Evolutionary conservation across 2,329 filamentous ascomycete genomes (phyloP).

Genomic region (Sporothrix brunneoviolacea): DNA sequence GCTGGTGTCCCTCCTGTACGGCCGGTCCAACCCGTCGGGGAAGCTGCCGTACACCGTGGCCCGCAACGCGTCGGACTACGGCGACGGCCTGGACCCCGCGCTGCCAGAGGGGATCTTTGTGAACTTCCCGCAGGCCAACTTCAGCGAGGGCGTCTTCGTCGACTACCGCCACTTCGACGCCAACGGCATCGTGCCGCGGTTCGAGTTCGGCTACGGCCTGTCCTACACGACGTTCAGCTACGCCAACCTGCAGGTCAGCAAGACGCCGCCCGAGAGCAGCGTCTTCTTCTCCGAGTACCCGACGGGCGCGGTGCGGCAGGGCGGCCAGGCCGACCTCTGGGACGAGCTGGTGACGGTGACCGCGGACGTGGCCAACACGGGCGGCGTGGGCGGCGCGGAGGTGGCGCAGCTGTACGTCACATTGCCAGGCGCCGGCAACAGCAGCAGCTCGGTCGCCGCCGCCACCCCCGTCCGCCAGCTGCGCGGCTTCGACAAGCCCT

Average conservation of each 20-base stretch:
- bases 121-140: slow-evolving; percentile 21
- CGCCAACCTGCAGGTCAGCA: slow-evolving; percentile 27
- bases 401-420: slow-evolving; percentile 40
- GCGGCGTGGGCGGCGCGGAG: slow-evolving; percentile 34
- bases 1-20: slow-evolving; percentile 50
- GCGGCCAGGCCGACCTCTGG: slow-evolving; percentile 42
- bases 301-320: slow-evolving; percentile 32
- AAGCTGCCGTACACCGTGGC: slow-evolving; percentile 56
- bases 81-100: slow-evolving; percentile 1
- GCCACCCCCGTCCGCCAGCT: slow-evolving; percentile 48
- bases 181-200: slow-evolving; percentile 41
- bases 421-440: slow-evolving; percentile 27
- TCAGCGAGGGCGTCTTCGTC: slow-evolving; percentile 35
- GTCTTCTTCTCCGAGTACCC: slow-evolving; percentile 30
- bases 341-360: slow-evolving; percentile 35
- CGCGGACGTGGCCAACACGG: slow-evolving; percentile 35
- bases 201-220: slow-evolving; percentile 50
- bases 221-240: slow-evolving; percentile 49
- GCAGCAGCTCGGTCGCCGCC: neutral
- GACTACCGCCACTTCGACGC: slow-evolving; percentile 51
- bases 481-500: slow-evolving; percentile 59
- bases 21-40: slow-evolving; percentile 49
- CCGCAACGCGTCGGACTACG: slow-evolving; percentile 44
- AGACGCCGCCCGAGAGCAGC: slow-evolving; percentile 22
- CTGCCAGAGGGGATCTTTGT: slow-evolving; percentile 30